These are phyloP conservation scores for Candida sp. DNA, from an alignment of 1,139 yeast genomes.

Conservation along the genomic window DNA sequence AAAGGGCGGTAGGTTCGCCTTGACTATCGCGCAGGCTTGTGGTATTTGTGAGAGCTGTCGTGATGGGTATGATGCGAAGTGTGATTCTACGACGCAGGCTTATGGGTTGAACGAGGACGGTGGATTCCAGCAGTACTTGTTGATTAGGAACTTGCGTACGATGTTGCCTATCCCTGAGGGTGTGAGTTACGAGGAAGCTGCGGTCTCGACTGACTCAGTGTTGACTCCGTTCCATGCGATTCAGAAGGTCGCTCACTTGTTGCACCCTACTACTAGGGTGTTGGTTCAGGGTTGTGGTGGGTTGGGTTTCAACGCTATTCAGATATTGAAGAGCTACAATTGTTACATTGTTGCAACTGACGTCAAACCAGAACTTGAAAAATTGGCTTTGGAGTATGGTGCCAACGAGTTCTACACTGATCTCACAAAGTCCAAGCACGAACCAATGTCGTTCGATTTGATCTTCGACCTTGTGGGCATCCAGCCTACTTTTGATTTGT, in stretches of 20 bases:
- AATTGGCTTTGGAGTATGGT: conserved; percentile 38
- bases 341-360: conserved; percentile 46
- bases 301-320: conserved; percentile 53
- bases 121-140: conserved; percentile 53
- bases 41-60: conserved; percentile 49
- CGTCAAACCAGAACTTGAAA: conserved; percentile 32
- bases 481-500: conserved; percentile 37
- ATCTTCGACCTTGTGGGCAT: conserved; percentile 52
- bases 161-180: conserved; percentile 52
- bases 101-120: conserved; percentile 53
- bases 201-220: conserved; percentile 54
- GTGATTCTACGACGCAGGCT: conserved; percentile 26
- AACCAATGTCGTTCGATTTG: conserved; percentile 38
- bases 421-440: conserved; percentile 28
- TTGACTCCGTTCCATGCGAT: conserved; percentile 57
- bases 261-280: conserved; percentile 42
- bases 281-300: conserved; percentile 56
- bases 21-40: conserved; percentile 44
- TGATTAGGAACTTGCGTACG: conserved; percentile 37
- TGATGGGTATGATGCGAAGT: conserved; percentile 44
- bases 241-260: conserved; percentile 34
- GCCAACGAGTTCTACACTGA: conserved; percentile 48
- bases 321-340: conserved; percentile 45
- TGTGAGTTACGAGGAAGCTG: conserved; percentile 49
- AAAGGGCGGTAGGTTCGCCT: conserved; percentile 40